A percentile compares a stretch with the other conserved stretches of the same genome.
Conservation (phyloP, 331 rosid genomes). For the Malus hybrid region DNA sequence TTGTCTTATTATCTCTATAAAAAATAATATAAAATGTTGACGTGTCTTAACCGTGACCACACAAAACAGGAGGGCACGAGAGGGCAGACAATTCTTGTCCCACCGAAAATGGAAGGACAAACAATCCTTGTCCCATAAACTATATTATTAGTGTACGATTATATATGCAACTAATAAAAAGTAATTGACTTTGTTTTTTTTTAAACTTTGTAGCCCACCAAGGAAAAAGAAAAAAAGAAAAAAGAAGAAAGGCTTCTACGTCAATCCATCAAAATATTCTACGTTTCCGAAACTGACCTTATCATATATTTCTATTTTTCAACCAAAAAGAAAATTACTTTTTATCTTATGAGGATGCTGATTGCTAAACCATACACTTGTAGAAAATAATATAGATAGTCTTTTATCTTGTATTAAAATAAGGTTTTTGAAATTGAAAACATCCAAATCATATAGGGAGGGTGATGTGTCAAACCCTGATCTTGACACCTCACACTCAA, state of each 20-base stretch:
- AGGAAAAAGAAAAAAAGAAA: background rate
- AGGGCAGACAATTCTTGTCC: no score
- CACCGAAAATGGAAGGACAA: no score
- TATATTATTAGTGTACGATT: background rate
- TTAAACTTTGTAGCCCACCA: background rate
- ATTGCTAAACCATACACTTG: conserved; percentile 11
- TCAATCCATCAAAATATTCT: background rate
- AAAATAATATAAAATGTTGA: no score
- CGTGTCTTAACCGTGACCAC: no score
- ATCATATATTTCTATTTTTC: background rate
- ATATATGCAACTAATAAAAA: background rate
- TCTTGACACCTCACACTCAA: background rate
- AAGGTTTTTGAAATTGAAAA: background rate
- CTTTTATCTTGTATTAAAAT: background rate
- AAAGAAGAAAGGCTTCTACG: background rate
- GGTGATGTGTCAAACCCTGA: conserved; percentile 14
- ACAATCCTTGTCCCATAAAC: background rate
- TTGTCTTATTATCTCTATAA: no score
- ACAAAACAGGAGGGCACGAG: no score
- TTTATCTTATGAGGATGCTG: conserved; percentile 15
- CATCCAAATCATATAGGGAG: background rate
- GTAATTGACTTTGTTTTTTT: background rate
- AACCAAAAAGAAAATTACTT: conserved; percentile 9
- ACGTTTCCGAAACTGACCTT: no score
- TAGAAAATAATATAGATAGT: background rate